Evolutionary conservation across 2,329 filamentous ascomycete species (phyloP), one percentile per base, ranked within the genome.

Genomic region (Eutypa lata): DNA sequence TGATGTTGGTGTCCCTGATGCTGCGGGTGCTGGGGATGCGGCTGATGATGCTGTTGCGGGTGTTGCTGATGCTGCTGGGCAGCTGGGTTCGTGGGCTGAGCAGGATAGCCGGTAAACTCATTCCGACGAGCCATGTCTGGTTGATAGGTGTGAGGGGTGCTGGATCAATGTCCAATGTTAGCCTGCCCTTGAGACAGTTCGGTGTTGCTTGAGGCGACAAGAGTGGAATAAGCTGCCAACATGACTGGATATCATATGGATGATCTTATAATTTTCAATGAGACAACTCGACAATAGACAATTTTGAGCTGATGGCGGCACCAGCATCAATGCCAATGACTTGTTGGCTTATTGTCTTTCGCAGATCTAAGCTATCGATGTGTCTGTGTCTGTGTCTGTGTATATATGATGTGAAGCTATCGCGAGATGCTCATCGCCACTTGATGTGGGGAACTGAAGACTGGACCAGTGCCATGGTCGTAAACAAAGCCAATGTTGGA

Each of bases 81-180:
- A 61, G 66, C 61, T 45, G 68, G 58, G 47, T 61, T 67, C 42
- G 59, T 61, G 45, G 58, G 61, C 49, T 61, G 62, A 48, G 56
- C 58, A 52, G 59, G 58, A 58, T 66, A 68, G 50, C 58, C 64
- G 54, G 57, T 65, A 58, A 60, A 76, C 64, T 62, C 78, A 73
- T 61, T 72, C 72, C 73, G 77, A 73, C 61, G 73, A 65, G 60
- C 71, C 77, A 82, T 76, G 57, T 81, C 77, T 60, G 72, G 66
- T 67, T 76, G 77, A 62, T 81, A 81, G 51, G 74, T 67, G 63
- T 82, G 77, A 56, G 68, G 63, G 37, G 70, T 56, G 63, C 75
- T 77, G 60, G 68, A 71, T 69, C 67, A 72, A 56, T 61, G 54
- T 53, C 52, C 21, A 53, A 66, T 59, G 64, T 74, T 71, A 75